Conservation (phyloP, 176 grass and related monocot genomes). For the Canna indica region DNA sequence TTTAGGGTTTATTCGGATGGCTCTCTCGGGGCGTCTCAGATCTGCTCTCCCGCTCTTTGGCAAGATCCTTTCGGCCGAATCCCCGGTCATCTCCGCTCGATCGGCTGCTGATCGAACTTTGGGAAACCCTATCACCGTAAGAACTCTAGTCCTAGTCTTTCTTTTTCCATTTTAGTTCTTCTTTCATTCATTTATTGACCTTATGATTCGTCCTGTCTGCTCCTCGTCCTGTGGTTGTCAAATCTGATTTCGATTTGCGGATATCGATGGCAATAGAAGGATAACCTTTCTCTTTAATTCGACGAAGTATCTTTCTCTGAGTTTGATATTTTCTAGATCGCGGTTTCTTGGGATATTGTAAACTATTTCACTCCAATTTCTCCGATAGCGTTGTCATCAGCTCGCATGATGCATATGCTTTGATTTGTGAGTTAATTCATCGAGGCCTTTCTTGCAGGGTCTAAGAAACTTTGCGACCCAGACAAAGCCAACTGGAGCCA, state of each 20-base stretch:
- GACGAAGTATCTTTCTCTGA: background rate
- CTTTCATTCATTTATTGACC: background rate
- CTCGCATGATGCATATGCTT: background rate
- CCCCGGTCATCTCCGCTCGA: slow-evolving; percentile 13
- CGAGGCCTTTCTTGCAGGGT: slow-evolving; percentile 17
- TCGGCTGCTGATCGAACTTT: slow-evolving; percentile 7
- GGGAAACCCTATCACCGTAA: slow-evolving; percentile 19
- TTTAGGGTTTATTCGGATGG: slow-evolving; percentile 38
- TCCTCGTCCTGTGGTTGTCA: background rate
- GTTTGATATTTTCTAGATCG: background rate
- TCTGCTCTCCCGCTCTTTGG: slow-evolving; percentile 34
- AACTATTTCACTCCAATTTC: background rate
- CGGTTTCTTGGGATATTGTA: background rate
- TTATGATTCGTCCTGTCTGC: background rate
- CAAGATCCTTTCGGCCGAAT: slow-evolving; percentile 29
- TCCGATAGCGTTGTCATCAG: background rate
- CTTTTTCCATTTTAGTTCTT: background rate
- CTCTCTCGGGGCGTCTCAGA: slow-evolving; percentile 44
- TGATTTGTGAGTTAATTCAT: background rate
- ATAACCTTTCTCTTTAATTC: background rate
- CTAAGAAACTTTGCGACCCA: slow-evolving; percentile 29
- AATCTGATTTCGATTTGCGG: background rate
- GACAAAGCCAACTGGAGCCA: slow-evolving; percentile 14
- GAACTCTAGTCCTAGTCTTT: background rate
- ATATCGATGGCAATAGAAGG: background rate